Base-by-base conservation (phyloP, 306 rosid genomes). In the Coriaria nepalensis region DNA sequence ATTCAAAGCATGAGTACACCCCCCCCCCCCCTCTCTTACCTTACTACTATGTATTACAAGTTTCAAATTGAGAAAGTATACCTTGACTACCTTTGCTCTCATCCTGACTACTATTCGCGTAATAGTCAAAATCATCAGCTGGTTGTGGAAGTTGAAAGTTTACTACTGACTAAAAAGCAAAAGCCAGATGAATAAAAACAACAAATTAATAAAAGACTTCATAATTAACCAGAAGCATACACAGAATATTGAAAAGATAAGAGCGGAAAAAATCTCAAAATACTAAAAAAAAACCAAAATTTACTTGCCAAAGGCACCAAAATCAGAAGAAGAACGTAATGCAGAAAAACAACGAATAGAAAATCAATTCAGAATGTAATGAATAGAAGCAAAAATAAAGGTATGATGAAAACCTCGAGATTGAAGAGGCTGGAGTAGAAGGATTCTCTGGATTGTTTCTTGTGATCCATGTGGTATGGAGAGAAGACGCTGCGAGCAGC, bases 61-160 rank as follows among this genome's bases (percentile, higher is more conserved):
- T 2, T 12, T 6, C 10, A 40, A 42, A 66, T 33, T 5, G 52
- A 44, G 38, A 55, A 32, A 20, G 69, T 69, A 70, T 67, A 82
- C 98, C 92, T 82, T 75, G 93, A 68, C 75, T 85, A 63, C 72
- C 85, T 76, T 93, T 82, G 83, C 98, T 92, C 81, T 85, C 98
- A 68, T 85, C 98, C 87, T 85, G 96, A 75, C 96, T 92, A 71
- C 96, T 92, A 73, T 85, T 82, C 35, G 75, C 98, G 67, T 82
- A 82, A 64, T 92, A 85, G 73, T 86, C 86, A 64, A 82, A 85
- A 56, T 68, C 95, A 77, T 82, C 94, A 71, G 78, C 93, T 42
- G 79, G 78, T 60, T 76, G 75, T 55, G 98, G 94, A 68, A 92
- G 88, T 72, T 73, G 96, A 68, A 75, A 92, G 78, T 73, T 92